phyloP scores from a whole-genome alignment of 768 basidiomycete species.

The Hypholoma sublateritium region DNA sequence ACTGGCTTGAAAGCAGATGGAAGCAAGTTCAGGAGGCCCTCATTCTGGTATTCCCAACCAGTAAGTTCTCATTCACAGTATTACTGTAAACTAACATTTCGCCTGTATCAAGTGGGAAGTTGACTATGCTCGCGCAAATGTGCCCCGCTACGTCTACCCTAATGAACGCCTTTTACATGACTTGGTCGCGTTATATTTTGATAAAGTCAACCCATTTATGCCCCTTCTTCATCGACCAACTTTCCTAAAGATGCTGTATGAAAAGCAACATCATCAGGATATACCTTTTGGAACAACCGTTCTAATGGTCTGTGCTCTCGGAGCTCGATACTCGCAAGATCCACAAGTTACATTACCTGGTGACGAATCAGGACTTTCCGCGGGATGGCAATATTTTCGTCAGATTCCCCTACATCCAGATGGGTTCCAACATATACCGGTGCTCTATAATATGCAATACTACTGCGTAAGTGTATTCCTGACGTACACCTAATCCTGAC shows the following conservation, averaged over 20 bases:
- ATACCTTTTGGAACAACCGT: slow-evolving; percentile 54
- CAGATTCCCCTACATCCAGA: slow-evolving; percentile 65
- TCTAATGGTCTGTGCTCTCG: slow-evolving; percentile 66
- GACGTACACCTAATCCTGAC: slow-evolving; percentile 16
- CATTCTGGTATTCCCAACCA: slow-evolving; percentile 30
- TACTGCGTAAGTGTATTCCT: slow-evolving; percentile 45
- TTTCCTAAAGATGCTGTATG: slow-evolving; percentile 50
- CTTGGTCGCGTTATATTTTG: slow-evolving; percentile 63
- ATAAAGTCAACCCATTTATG: slow-evolving; percentile 42
- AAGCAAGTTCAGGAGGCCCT: slow-evolving; percentile 21
- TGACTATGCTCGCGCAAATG: slow-evolving; percentile 19
- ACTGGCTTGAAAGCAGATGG: slow-evolving; percentile 21
- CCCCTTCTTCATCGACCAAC: slow-evolving; percentile 71
- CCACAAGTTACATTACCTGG: slow-evolving; percentile 33
- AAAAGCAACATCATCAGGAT: slow-evolving; percentile 49
- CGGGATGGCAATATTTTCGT: slow-evolving; percentile 60
- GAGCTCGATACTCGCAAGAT: slow-evolving; percentile 57
- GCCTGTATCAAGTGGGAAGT: slow-evolving; percentile 36
- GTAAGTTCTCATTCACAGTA: slow-evolving; percentile 15
- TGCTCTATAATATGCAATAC: slow-evolving; percentile 70
- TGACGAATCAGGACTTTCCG: slow-evolving; percentile 41
- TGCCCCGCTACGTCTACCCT: slow-evolving; percentile 43
- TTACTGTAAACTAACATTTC: background rate
- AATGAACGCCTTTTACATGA: slow-evolving; percentile 43
- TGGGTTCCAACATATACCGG: slow-evolving; percentile 53